phyloP scores from a whole-genome alignment of 2,329 filamentous ascomycete genomes.

The Paecilomyces variotii region DNA sequence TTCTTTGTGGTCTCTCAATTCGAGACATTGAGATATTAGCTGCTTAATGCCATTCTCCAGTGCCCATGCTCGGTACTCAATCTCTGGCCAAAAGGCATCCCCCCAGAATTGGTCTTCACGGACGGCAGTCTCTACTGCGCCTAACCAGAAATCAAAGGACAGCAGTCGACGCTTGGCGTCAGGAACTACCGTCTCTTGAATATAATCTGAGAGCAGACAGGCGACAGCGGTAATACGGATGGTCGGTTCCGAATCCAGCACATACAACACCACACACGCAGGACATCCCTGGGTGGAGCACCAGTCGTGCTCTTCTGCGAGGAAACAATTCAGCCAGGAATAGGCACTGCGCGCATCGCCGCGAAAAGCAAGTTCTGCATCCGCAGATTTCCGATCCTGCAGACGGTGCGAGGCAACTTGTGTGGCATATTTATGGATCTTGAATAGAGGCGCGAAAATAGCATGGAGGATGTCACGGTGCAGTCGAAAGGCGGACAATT shows the following conservation, averaged over 20 bases:
- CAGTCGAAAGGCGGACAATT: slow-evolving; percentile 35
- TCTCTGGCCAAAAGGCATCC: slow-evolving; percentile 32
- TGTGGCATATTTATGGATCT: slow-evolving; percentile 49
- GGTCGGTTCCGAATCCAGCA: slow-evolving; percentile 37
- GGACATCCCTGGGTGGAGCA: slow-evolving; percentile 50
- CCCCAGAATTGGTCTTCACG: slow-evolving; percentile 39
- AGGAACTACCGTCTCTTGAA: slow-evolving; percentile 18
- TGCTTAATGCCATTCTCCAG: slow-evolving; percentile 32
- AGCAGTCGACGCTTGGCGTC: slow-evolving; percentile 14
- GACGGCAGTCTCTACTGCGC: slow-evolving; percentile 30
- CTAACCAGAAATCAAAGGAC: slow-evolving; percentile 32
- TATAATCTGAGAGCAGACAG: slow-evolving; percentile 30
- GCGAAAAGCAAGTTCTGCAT: slow-evolving; percentile 50
- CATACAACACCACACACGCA: slow-evolving; percentile 35
- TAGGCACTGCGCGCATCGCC: slow-evolving; percentile 51
- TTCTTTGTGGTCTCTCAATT: slow-evolving; percentile 19
- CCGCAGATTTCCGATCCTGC: slow-evolving; percentile 40
- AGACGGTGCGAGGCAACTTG: slow-evolving; percentile 44
- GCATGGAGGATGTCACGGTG: slow-evolving; percentile 54
- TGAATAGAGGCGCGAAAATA: slow-evolving; percentile 49
- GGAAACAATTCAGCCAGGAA: slow-evolving; percentile 52
- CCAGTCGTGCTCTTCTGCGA: slow-evolving; percentile 51
- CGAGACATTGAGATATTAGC: slow-evolving; percentile 31
- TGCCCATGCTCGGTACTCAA: slow-evolving; percentile 30
- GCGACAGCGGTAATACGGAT: slow-evolving; percentile 37